Conservation (phyloP, 2,329 filamentous ascomycete species). For the Thielaviopsis populi region DNA sequence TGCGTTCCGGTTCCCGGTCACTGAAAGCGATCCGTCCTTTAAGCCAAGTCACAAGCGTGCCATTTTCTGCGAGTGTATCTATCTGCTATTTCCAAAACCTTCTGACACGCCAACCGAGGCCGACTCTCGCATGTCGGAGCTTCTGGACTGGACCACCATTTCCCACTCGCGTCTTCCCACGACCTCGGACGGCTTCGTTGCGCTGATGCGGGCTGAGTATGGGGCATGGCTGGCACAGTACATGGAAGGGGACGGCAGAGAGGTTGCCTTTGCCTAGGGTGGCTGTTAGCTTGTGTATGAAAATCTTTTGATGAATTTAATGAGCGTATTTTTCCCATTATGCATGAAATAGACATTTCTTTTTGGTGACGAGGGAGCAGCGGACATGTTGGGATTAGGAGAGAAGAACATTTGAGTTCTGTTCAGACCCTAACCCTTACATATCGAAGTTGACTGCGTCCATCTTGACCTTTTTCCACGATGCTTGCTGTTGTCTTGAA, state of each 20-base stretch:
- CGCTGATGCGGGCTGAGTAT: conserved; percentile 14
- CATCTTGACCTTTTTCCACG: background rate
- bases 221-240: conserved; percentile 2
- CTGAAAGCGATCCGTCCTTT: conserved; percentile 7
- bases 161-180: conserved; percentile 13
- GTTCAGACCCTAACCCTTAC: background rate
- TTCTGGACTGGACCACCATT: conserved; percentile 14
- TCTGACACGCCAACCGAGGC: background rate
- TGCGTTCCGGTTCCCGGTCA: conserved; percentile 9
- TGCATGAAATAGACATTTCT: background rate
- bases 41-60: conserved; percentile 12
- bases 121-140: conserved; percentile 11
- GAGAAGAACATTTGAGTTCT: background rate
- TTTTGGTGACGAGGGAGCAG: background rate
- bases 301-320: background rate
- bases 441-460: background rate
- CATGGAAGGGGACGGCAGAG: background rate
- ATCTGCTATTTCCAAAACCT: conserved; percentile 10
- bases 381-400: background rate
- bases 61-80: conserved; percentile 15
- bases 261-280: background rate
- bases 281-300: background rate
- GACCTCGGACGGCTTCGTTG: conserved; percentile 8
- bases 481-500: background rate
- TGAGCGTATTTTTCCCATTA: background rate